Conservation (phyloP, 495 filamentous ascomycete species). For the Xylaria venustula region DNA sequence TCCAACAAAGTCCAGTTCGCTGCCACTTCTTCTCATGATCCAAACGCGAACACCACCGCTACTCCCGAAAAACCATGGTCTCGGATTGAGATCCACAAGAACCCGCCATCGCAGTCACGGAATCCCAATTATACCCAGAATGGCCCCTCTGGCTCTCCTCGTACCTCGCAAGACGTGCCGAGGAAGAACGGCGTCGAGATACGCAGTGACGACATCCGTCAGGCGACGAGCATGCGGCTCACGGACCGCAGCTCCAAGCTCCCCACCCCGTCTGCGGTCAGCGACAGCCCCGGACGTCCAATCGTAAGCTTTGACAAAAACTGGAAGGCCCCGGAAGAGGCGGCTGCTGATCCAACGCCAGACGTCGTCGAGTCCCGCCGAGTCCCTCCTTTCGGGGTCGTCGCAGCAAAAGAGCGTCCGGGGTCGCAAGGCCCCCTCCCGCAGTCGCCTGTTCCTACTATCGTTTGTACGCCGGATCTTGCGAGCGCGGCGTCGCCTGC, state of each 20-base stretch:
- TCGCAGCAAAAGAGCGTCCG: conserved; percentile 27
- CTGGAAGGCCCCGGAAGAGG: conserved; percentile 67
- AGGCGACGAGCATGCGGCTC: conserved; percentile 86
- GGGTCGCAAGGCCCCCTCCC: conserved; percentile 25
- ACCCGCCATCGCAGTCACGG: conserved; percentile 72
- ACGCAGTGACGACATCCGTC: conserved; percentile 78
- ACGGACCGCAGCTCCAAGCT: conserved; percentile 82
- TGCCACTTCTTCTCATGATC: conserved; percentile 24
- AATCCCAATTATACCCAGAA: conserved; percentile 74
- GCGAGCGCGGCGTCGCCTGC: conserved; percentile 33
- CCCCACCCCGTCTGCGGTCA: conserved; percentile 82
- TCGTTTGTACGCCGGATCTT: conserved; percentile 56
- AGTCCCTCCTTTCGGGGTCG: conserved; percentile 28
- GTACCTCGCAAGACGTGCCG: conserved; percentile 32
- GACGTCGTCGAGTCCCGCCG: conserved; percentile 35
- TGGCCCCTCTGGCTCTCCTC: conserved; percentile 36
- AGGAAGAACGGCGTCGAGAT: conserved; percentile 77
- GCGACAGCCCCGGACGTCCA: conserved; percentile 76
- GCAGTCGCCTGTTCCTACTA: conserved; percentile 53
- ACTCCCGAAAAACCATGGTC: conserved; percentile 55
- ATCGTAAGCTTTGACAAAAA: conserved; percentile 89
- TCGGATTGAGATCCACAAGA: conserved; percentile 71
- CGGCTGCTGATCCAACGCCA: conserved; percentile 59
- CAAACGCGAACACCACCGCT: conserved; percentile 12
- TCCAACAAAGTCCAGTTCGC: conserved; percentile 55